Evolutionary conservation across 2,329 filamentous ascomycete genomes (phyloP), one percentile per base, ranked within the genome.

Genomic region (Aspergillus aculeatus): DNA sequence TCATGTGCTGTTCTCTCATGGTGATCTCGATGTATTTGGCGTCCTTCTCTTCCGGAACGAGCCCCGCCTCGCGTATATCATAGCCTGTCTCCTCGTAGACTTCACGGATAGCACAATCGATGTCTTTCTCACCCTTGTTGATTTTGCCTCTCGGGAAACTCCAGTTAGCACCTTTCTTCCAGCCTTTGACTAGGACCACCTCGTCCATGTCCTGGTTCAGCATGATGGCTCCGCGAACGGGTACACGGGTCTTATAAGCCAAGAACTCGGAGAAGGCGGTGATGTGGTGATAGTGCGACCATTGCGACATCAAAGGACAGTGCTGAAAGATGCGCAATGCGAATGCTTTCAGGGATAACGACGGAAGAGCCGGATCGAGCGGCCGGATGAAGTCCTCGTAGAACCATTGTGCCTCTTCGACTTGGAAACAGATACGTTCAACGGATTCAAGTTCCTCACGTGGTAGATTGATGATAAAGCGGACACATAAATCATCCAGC

Each of bases 361-460:
- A 92, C 4, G 95, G 95, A 11, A 99, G 83, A 44, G 84, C 84
- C 55, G 92, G 89, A 76, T 97, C 90, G 64, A 95, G 82, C 44
- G 94, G 93, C 51, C 95, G 91, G 75, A 99, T 92, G 74, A 99
- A 99, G 78, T 99, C 95, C 82, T 99, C 95, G 85, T 99, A 99
- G 79, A 96, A 99, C 95, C 95, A 99, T 87, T 99, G 96, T 69
- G 95, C 95, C 79, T 99, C 96, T 78, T 99, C 95, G 68, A 99
- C 90, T 79, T 98, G 93, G 76, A 99, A 99, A 79, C 94, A 98
- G 78, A 99, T 95, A 73, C 95, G 89, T 73, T 92, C 91, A 59
- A 96, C 90, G 2, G 91, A 92, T 66, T 88, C 87, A 50, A 98
- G 85, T 77, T 99, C 95, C 77, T 95, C 92, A 65, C 90, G 84